phyloP scores from a whole-genome alignment of 441 rosid species.

The Brassica balearica region DNA sequence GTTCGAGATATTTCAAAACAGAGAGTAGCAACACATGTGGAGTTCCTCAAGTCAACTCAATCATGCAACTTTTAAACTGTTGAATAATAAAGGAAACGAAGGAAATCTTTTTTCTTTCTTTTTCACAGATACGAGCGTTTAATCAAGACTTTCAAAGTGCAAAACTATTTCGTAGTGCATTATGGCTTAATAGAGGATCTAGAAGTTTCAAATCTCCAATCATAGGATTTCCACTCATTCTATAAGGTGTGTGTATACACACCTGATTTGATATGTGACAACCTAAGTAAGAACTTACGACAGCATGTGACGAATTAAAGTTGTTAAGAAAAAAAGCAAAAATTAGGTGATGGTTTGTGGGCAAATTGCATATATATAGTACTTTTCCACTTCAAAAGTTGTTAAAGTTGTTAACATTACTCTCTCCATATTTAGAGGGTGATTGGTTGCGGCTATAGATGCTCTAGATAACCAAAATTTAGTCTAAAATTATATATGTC shows the following conservation, averaged over 20 bases:
- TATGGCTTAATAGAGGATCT: slow-evolving; percentile 7
- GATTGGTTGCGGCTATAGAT: too few relatives aligned
- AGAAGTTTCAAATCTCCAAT: slow-evolving; percentile 3
- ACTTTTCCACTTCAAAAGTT: background rate
- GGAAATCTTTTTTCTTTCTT: background rate
- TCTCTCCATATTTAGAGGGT: too few relatives aligned
- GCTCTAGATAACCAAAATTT: too few relatives aligned
- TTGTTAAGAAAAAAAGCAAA: background rate
- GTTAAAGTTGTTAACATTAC: too few relatives aligned
- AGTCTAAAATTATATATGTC: too few relatives aligned
- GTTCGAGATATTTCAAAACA: slow-evolving; percentile 10
- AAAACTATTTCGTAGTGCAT: slow-evolving; percentile 13
- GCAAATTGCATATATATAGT: background rate
- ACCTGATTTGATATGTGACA: slow-evolving; percentile 26
- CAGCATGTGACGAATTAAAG: slow-evolving; percentile 21
- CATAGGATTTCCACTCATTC: slow-evolving; percentile 10
- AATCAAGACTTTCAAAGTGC: slow-evolving; percentile 6
- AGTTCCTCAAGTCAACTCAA: slow-evolving; percentile 32
- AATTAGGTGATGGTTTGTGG: slow-evolving; percentile 19
- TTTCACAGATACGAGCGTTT: background rate
- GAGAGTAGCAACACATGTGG: slow-evolving; percentile 37
- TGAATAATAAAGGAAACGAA: background rate
- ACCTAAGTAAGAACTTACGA: slow-evolving; percentile 10
- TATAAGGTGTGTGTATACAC: background rate
- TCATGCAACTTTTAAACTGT: slow-evolving; percentile 34